Evolutionary conservation across 768 basidiomycete species (phyloP).

Genomic region (Boletus insuetus): DNA sequence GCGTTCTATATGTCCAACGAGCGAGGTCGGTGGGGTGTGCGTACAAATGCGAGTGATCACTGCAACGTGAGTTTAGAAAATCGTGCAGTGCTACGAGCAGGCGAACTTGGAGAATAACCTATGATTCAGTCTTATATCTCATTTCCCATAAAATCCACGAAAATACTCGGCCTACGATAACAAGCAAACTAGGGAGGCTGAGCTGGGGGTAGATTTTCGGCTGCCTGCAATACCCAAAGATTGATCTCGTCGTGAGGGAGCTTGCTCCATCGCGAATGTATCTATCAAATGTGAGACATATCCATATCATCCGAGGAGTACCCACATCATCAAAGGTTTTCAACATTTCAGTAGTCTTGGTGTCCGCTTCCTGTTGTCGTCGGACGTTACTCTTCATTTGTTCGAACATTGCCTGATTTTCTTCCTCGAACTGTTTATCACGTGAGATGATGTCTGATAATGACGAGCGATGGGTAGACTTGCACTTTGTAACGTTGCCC

Average conservation of each 20-base stretch:
- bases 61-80: too few relatives aligned
- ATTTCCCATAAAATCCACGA: too few relatives aligned
- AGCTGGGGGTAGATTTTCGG: slow-evolving; percentile 36
- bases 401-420: slow-evolving; percentile 48
- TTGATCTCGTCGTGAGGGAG: slow-evolving; percentile 66
- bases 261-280: slow-evolving; percentile 48
- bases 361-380: slow-evolving; percentile 45
- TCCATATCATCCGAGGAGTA: background rate
- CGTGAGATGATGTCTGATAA: background rate
- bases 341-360: slow-evolving; percentile 45
- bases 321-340: slow-evolving; percentile 54
- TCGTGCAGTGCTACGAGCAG: too few relatives aligned
- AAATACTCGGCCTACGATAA: too few relatives aligned
- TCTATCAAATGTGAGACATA: slow-evolving; percentile 32
- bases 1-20: too few relatives aligned
- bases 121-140: too few relatives aligned
- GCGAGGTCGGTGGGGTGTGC: too few relatives aligned
- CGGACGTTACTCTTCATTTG: slow-evolving; percentile 49
- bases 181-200: slow-evolving; percentile 11
- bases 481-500: slow-evolving; percentile 37
- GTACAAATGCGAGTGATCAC: too few relatives aligned
- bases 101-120: too few relatives aligned
- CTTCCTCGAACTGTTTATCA: slow-evolving; percentile 49
- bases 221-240: slow-evolving; percentile 39
- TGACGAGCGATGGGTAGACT: background rate